A percentile compares a stretch with the other conserved stretches of the same genome.
Conservation (phyloP, 257 asterid species). For the Nyctanthes arbortristis region DNA sequence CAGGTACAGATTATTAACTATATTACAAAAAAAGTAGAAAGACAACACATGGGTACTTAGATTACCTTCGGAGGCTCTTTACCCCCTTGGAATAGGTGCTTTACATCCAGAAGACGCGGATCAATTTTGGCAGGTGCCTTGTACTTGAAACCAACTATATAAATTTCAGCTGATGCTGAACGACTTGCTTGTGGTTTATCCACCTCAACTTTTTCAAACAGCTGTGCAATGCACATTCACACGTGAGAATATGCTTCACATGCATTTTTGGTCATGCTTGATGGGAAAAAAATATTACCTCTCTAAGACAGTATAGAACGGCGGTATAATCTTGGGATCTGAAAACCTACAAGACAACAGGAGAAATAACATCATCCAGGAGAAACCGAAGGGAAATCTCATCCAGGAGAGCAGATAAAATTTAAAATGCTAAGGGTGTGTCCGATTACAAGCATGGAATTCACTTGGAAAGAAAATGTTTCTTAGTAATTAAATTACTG, state of each 20-base stretch:
- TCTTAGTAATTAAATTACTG: too few species aligned
- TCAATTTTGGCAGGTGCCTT: slow-evolving; percentile 96
- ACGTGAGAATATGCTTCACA: slow-evolving; percentile 11
- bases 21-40: slow-evolving; percentile 3
- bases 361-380: too few species aligned
- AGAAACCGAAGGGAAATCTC: background rate
- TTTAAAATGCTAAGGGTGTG: too few species aligned
- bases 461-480: too few species aligned
- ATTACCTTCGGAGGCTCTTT: slow-evolving; percentile 78
- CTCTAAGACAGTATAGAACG: slow-evolving; percentile 78
- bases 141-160: slow-evolving; percentile 65
- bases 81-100: slow-evolving; percentile 82
- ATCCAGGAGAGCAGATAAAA: background rate
- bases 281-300: slow-evolving; percentile 45
- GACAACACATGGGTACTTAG: background rate
- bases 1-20: slow-evolving; percentile 11
- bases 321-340: slow-evolving; percentile 92
- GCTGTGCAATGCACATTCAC: slow-evolving; percentile 43
- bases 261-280: background rate
- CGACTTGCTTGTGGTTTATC: slow-evolving; percentile 89
- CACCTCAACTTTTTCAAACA: slow-evolving; percentile 94
- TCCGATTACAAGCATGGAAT: too few species aligned
- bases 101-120: slow-evolving; percentile 82
- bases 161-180: slow-evolving; percentile 87
- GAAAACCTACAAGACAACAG: slow-evolving; percentile 57